These are phyloP conservation scores for Bidens hawaiensis DNA, from an alignment of 140 eudicot genomes.

Conservation along the genomic window DNA sequence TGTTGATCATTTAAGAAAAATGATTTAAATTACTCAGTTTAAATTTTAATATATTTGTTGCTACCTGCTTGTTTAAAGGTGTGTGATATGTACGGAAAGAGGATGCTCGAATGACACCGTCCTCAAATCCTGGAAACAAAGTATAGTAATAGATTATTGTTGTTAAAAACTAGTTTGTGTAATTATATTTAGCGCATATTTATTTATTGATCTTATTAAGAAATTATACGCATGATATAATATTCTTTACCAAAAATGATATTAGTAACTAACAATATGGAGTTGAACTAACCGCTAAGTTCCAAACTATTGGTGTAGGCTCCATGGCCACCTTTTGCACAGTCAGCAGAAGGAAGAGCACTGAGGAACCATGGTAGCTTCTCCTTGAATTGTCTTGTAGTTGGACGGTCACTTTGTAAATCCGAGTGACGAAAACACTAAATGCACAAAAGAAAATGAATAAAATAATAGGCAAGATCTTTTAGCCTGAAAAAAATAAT, in stretches of 20 bases:
- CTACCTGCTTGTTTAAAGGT: constrained; percentile 89
- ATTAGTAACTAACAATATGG: background rate
- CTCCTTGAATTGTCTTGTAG: constrained; percentile 77
- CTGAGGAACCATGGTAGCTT: constrained; percentile 97
- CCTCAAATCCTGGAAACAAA: constrained; percentile 58
- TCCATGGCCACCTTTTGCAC: constrained; percentile 99
- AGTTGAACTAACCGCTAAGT: constrained; percentile 47
- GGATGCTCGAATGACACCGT: constrained; percentile 79
- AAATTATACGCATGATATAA: background rate
- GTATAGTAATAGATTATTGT: background rate
- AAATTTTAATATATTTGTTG: background rate
- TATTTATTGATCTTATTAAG: background rate
- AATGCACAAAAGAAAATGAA: constrained; percentile 10
- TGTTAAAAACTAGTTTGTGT: background rate
- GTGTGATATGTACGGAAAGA: constrained; percentile 96
- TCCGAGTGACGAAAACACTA: constrained; percentile 97
- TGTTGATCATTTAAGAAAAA: background rate
- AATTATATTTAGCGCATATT: background rate
- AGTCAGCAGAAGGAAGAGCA: constrained; percentile 89
- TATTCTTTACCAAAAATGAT: background rate
- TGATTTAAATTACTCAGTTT: background rate
- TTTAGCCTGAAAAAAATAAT: background rate
- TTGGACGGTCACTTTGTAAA: constrained; percentile 79
- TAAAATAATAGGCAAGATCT: background rate
- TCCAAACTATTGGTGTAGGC: constrained; percentile 86